phyloP scores from a whole-genome alignment of 73 alveolate genomes.

The Symbiodinium natans region DNA sequence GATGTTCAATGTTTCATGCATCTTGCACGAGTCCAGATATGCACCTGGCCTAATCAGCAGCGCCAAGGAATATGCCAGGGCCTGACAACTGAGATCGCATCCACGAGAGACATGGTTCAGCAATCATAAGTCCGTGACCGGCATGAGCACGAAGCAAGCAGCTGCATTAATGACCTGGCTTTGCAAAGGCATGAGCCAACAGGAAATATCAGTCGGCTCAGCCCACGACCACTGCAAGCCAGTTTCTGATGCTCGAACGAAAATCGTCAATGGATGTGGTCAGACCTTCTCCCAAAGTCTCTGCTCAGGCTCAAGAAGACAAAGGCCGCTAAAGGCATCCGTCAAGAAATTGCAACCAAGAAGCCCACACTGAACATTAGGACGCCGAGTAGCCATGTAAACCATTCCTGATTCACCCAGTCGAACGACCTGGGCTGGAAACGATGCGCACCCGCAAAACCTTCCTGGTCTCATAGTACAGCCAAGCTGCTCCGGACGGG shows the following conservation, averaged over 20 bases:
- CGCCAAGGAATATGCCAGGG: constrained; percentile 34
- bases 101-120: not conserved
- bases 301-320: too few species aligned
- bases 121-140: not conserved
- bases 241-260: constrained; percentile 43
- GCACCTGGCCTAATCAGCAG: constrained; percentile 14
- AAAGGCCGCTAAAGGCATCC: too few species aligned
- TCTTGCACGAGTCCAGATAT: not conserved
- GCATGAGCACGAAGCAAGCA: constrained; percentile 61
- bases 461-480: too few species aligned
- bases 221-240: constrained; percentile 25
- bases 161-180: constrained; percentile 20
- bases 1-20: not conserved
- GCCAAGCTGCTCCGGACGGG: constrained; percentile 34
- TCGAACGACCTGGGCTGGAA: not conserved
- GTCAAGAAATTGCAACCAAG: not conserved
- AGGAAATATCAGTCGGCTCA: not conserved
- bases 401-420: constrained; percentile 60
- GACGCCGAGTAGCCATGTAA: constrained; percentile 58
- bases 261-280: constrained; percentile 43
- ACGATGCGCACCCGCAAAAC: too few species aligned
- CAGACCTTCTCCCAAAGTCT: too few species aligned
- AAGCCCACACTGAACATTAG: constrained; percentile 53
- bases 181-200: not conserved
- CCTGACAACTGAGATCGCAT: not conserved